phyloP scores from a whole-genome alignment of 805 yeast species.

The Hanseniaspora thailandica region DNA sequence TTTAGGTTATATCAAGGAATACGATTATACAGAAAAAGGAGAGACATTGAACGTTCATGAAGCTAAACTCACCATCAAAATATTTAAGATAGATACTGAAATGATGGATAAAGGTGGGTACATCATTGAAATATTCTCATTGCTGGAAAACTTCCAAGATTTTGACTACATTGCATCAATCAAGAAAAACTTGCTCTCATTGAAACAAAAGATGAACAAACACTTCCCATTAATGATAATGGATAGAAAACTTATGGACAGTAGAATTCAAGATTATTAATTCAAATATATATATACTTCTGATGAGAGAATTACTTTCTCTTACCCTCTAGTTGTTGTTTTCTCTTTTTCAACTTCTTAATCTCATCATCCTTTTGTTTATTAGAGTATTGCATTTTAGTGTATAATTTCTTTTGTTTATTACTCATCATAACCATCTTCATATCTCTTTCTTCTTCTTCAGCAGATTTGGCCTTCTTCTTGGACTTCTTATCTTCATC shows the following conservation, averaged over 20 bases:
- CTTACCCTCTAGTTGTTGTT: slow-evolving; percentile 55
- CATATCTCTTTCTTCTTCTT: slow-evolving; percentile 73
- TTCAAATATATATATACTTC: neutral
- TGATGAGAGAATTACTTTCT: slow-evolving; percentile 30
- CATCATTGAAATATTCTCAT: slow-evolving; percentile 55
- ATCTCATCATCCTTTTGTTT: slow-evolving; percentile 69
- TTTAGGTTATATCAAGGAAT: slow-evolving; percentile 58
- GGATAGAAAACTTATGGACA: slow-evolving; percentile 70
- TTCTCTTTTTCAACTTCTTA: slow-evolving; percentile 56
- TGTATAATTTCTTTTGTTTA: slow-evolving; percentile 86
- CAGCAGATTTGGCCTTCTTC: slow-evolving; percentile 35
- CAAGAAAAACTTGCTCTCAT: slow-evolving; percentile 45
- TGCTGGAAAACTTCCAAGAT: slow-evolving; percentile 62
- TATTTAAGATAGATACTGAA: slow-evolving; percentile 33
- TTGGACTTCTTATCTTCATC: slow-evolving; percentile 30
- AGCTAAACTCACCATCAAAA: slow-evolving; percentile 1
- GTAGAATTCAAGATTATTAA: slow-evolving; percentile 36
- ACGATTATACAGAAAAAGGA: slow-evolving; percentile 53
- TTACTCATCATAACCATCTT: slow-evolving; percentile 96
- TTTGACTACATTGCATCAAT: slow-evolving; percentile 59
- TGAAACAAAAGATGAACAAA: slow-evolving; percentile 58
- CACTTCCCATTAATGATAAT: slow-evolving; percentile 61
- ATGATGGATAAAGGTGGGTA: slow-evolving; percentile 39
- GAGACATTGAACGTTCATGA: slow-evolving; percentile 26
- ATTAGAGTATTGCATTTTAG: slow-evolving; percentile 87